These are phyloP conservation scores for Ganoderma lingzhi DNA, from an alignment of 1,284 basidiomycete genomes.

Conservation along the genomic window DNA sequence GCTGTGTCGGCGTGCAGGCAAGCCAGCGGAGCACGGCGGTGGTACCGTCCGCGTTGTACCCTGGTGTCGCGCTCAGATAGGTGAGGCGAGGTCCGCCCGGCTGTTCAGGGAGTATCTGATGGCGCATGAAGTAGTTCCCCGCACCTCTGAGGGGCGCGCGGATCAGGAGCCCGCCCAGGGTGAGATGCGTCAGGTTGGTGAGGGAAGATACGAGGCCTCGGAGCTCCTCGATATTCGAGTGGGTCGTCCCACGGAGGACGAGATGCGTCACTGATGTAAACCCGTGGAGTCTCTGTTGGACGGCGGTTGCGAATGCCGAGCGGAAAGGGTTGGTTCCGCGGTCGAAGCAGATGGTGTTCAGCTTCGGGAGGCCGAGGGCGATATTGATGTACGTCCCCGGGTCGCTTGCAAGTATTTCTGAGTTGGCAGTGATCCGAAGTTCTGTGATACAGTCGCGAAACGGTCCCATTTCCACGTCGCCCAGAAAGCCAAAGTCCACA, in stretches of 20 bases:
- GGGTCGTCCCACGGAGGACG: not conserved
- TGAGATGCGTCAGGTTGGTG: conserved; percentile 1
- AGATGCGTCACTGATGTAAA: conserved; percentile 8
- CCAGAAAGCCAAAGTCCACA: conserved; percentile 7
- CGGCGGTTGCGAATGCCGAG: not conserved
- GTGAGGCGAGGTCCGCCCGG: conserved; percentile 8
- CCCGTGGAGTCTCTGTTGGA: not conserved
- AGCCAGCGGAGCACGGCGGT: conserved; percentile 4
- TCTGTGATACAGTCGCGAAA: conserved; percentile 9
- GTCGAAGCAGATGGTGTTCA: not conserved
- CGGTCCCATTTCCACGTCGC: not conserved
- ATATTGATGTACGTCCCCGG: not conserved
- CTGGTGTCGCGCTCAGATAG: not conserved
- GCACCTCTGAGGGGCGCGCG: not conserved
- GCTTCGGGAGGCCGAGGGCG: conserved; percentile 4
- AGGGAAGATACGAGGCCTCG: conserved; percentile 8
- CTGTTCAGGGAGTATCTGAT: not conserved
- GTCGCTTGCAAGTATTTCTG: not conserved
- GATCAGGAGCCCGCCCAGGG: conserved; percentile 1
- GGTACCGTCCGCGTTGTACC: not conserved
- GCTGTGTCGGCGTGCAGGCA: not conserved
- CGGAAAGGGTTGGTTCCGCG: not conserved
- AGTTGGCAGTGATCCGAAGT: not conserved
- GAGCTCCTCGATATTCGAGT: conserved; percentile 2
- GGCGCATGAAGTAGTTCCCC: conserved; percentile 4